A percentile compares a stretch with the other conserved stretches of the same genome.
These are phyloP conservation scores for Fonsecaea nubica DNA, from an alignment of 2,329 filamentous ascomycete species.

Conservation along the genomic window DNA sequence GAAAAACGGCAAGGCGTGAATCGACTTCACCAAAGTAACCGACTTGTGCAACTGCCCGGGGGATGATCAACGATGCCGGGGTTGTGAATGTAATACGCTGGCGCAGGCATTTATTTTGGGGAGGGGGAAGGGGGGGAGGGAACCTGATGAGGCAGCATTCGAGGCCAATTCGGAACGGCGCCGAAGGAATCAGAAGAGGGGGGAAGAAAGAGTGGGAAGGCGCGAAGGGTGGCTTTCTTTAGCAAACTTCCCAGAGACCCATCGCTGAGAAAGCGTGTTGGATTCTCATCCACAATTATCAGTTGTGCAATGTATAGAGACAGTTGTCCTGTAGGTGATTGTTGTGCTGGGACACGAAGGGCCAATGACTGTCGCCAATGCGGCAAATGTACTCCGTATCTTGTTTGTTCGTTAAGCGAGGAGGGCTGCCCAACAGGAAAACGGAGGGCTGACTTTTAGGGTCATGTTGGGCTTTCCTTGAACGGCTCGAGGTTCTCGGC, in stretches of 20 bases:
- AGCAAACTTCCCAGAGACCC: not conserved
- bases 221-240: not conserved
- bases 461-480: conserved; percentile 9
- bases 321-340: not conserved
- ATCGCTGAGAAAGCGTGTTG: not conserved
- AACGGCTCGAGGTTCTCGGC: conserved; percentile 19
- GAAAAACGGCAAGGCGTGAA: conserved; percentile 7
- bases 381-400: not conserved
- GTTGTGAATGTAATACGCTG: conserved; percentile 8
- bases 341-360: not conserved
- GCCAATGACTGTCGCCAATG: not conserved
- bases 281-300: not conserved
- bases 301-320: not conserved
- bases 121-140: not conserved
- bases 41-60: not conserved
- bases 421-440: not conserved
- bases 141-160: conserved; percentile 1
- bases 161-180: conserved; percentile 13
- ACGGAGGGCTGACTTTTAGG: not conserved
- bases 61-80: conserved; percentile 7
- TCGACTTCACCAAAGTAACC: not conserved
- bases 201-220: conserved; percentile 4
- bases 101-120: conserved; percentile 15
- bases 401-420: conserved; percentile 5
- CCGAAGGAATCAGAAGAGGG: conserved; percentile 10